A percentile compares a stretch with the other conserved stretches of the same genome.
phyloP scores from a whole-genome alignment of 306 rosid genomes.

The Acacia confusa region DNA sequence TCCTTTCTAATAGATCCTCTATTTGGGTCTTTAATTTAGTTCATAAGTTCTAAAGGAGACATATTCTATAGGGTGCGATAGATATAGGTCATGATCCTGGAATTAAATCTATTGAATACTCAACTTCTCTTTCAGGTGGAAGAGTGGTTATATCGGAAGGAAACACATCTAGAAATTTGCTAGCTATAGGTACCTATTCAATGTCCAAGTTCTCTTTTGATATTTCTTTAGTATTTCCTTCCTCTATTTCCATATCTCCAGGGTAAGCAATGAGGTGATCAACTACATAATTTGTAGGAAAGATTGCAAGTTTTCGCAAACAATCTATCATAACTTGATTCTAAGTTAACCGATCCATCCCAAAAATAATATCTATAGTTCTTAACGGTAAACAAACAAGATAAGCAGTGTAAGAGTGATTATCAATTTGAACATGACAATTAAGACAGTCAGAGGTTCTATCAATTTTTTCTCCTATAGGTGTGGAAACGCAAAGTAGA shows the following conservation, averaged over 20 bases:
- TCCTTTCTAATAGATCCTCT: no score
- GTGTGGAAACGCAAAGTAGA: neutral
- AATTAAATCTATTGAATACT: no score
- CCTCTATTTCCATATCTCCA: neutral
- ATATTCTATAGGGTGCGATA: no score
- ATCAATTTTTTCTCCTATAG: neutral
- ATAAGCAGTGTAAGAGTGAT: neutral
- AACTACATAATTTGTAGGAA: neutral
- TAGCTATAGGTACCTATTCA: no score
- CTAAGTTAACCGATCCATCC: neutral
- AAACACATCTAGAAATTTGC: no score
- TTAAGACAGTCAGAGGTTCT: neutral
- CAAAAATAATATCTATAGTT: neutral
- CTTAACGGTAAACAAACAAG: neutral
- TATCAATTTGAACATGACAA: neutral
- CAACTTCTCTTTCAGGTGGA: no score
- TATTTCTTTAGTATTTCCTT: neutral
- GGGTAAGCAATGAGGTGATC: neutral
- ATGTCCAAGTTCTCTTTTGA: no score
- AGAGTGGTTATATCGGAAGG: no score
- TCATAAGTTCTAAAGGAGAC: no score
- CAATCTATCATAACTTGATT: neutral
- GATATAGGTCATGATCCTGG: no score
- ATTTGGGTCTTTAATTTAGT: no score
- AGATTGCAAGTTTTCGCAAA: neutral